Conservation (phyloP, 2,329 filamentous ascomycete genomes). For the Zymoseptoria passerinii region DNA sequence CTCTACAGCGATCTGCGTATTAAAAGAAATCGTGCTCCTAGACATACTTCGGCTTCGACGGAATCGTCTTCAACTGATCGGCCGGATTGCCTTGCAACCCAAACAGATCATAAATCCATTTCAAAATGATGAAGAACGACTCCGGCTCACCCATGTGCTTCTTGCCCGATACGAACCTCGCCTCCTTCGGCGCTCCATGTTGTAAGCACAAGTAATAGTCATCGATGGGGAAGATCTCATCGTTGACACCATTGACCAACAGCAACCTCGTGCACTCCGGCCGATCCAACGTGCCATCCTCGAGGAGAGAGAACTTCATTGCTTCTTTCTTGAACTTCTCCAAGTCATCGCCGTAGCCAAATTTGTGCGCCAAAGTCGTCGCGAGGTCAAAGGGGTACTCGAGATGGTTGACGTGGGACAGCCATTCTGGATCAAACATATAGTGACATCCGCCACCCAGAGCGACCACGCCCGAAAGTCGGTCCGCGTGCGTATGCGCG, state of each 20-base stretch:
- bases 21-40: neutral
- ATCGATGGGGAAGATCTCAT: slow-evolving; percentile 56
- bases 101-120: slow-evolving; percentile 44
- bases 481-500: slow-evolving; percentile 49
- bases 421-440: slow-evolving; percentile 50
- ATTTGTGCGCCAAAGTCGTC: slow-evolving; percentile 44
- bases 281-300: slow-evolving; percentile 47
- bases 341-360: slow-evolving; percentile 34
- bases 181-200: slow-evolving; percentile 47
- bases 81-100: slow-evolving; percentile 35
- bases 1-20: no score
- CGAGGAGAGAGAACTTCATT: slow-evolving; percentile 45
- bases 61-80: slow-evolving; percentile 40
- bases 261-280: slow-evolving; percentile 42
- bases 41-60: slow-evolving; percentile 38
- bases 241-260: slow-evolving; percentile 50
- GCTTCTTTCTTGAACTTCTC: slow-evolving; percentile 43
- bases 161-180: slow-evolving; percentile 34
- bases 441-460: slow-evolving; percentile 50
- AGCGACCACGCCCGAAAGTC: slow-evolving; percentile 45
- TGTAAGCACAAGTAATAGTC: slow-evolving; percentile 49
- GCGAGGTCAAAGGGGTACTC: slow-evolving; percentile 54
- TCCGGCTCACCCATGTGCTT: slow-evolving; percentile 48
- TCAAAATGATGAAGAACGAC: slow-evolving; percentile 41
- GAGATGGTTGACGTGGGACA: slow-evolving; percentile 46